Base-by-base conservation (phyloP, 2,329 filamentous ascomycete species). In the Chalara sp. region DNA sequence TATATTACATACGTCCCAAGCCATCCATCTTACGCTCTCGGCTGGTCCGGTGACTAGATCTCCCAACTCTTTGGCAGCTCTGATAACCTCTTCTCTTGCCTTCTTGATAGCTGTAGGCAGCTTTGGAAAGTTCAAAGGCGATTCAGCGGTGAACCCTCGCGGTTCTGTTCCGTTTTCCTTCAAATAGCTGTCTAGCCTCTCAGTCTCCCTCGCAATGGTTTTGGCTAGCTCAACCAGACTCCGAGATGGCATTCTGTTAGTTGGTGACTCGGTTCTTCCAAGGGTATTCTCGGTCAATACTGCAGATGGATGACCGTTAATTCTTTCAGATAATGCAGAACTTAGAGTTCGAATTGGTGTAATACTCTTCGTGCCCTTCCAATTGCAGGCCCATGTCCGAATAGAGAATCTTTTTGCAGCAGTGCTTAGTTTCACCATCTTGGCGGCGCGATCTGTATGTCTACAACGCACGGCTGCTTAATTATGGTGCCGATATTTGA, bases 11-110 rank as follows among this genome's bases (percentile, higher is more conserved):
- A 77, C 76, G 59, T 70, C 73, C 76, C 73, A 79, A 48, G 73
- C 67, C 47, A 72, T 69, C 73, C 74, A 80, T 63, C 76, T 67
- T 6, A 80, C 58, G n/a, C 64, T 67, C 57, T 80, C 76, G 35
- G 70, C 67, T 0, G 77, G 76, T 0, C 77, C 77, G 28, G 73
- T 69, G 12, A 75, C 71, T 47, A 80, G 63, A 44, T 68, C 63
- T 2, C 67, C 68, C 11, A 80, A 66, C 55, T 79, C 73, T 50
- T 67, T 71, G 2, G 74, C 73, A 6, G 76, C 75, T 52, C 67
- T 67, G 6, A 79, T 68, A 47, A 80, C 68, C 50, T 73, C 71
- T 49, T 70, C 68, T 32, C 76, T 69, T 51, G 71, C 71, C 51
- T 61, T 65, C 51, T 72, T 70, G 11, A 78, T 66, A 2, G 76